These are phyloP conservation scores for Clarireedia monteithiana DNA, from an alignment of 2,329 filamentous ascomycete species.

Conservation along the genomic window DNA sequence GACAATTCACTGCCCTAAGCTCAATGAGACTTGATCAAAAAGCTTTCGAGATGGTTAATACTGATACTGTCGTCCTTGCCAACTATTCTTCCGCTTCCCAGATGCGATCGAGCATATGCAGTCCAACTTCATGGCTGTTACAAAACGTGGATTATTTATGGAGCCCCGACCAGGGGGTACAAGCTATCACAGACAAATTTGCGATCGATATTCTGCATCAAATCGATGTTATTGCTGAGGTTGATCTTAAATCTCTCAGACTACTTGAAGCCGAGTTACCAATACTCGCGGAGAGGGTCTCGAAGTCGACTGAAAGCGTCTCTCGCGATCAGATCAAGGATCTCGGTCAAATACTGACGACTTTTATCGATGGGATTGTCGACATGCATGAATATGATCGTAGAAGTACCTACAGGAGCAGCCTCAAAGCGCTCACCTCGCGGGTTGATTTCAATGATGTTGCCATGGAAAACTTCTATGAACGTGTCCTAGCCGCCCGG, in stretches of 20 bases:
- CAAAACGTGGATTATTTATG: slow-evolving; percentile 26
- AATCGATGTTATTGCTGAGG: slow-evolving; percentile 42
- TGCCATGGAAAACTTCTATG: background rate
- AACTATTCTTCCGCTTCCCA: slow-evolving; percentile 23
- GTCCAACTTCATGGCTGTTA: slow-evolving; percentile 16
- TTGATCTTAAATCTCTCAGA: slow-evolving; percentile 51
- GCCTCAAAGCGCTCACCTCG: background rate
- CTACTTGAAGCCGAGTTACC: slow-evolving; percentile 60
- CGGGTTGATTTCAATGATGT: background rate
- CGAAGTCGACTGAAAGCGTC: slow-evolving; percentile 15
- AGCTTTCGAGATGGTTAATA: slow-evolving; percentile 9
- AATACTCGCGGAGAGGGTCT: slow-evolving; percentile 44
- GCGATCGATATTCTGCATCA: slow-evolving; percentile 48
- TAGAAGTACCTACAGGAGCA: background rate
- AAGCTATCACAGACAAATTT: slow-evolving; percentile 41
- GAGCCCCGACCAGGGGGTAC: slow-evolving; percentile 27
- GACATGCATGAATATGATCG: slow-evolving; percentile 16
- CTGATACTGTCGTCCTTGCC: slow-evolving; percentile 25
- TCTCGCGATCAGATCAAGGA: slow-evolving; percentile 42
- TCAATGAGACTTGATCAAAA: slow-evolving; percentile 9
- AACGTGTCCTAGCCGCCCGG: background rate
- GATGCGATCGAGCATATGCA: slow-evolving; percentile 23
- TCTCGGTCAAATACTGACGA: slow-evolving; percentile 30
- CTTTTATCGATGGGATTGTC: slow-evolving; percentile 19
- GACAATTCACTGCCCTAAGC: slow-evolving; percentile 35